Percentiles rank a stretch among this genome's conserved stretches.
These are phyloP conservation scores for Wickerhamia fluorescens DNA, from an alignment of 805 yeast species.

Conservation along the genomic window DNA sequence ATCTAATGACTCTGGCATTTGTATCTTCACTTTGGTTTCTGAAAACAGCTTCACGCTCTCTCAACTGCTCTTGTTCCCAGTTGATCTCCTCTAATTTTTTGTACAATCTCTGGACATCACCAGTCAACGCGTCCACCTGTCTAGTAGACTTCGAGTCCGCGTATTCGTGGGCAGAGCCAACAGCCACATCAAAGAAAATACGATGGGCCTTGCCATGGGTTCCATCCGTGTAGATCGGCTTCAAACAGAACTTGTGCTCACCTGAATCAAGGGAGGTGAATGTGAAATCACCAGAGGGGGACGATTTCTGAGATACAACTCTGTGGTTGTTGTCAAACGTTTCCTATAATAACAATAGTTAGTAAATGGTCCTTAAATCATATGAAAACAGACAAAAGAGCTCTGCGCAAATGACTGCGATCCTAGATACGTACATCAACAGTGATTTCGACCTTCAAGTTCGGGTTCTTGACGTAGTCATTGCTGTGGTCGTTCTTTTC, in stretches of 20 bases:
- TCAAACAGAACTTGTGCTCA: slow-evolving; percentile 75
- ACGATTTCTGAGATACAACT: slow-evolving; percentile 61
- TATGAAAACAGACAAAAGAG: not conserved
- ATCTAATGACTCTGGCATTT: slow-evolving; percentile 61
- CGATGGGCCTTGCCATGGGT: slow-evolving; percentile 56
- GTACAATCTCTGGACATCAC: slow-evolving; percentile 50
- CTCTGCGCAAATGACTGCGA: no score
- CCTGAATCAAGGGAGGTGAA: slow-evolving; percentile 81
- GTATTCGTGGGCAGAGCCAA: slow-evolving; percentile 54
- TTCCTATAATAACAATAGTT: slow-evolving; percentile 19
- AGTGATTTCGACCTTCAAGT: slow-evolving; percentile 57
- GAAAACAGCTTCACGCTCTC: slow-evolving; percentile 72
- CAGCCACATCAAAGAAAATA: slow-evolving; percentile 64
- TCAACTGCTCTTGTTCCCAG: slow-evolving; percentile 59
- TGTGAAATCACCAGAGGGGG: slow-evolving; percentile 60
- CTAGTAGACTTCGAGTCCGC: slow-evolving; percentile 58
- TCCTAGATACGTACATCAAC: slow-evolving; percentile 56
- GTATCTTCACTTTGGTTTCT: slow-evolving; percentile 73
- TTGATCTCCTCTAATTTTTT: slow-evolving; percentile 51
- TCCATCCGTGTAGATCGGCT: slow-evolving; percentile 60
- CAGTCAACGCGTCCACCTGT: slow-evolving; percentile 45
- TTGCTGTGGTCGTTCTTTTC: slow-evolving; percentile 45
- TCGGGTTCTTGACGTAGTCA: slow-evolving; percentile 46
- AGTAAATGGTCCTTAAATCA: slow-evolving; percentile 2
- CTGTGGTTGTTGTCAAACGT: slow-evolving; percentile 78